Evolutionary conservation across 2,329 filamentous ascomycete species (phyloP), one percentile per base, ranked within the genome.

Genomic region (Plectosphaerella sp.): DNA sequence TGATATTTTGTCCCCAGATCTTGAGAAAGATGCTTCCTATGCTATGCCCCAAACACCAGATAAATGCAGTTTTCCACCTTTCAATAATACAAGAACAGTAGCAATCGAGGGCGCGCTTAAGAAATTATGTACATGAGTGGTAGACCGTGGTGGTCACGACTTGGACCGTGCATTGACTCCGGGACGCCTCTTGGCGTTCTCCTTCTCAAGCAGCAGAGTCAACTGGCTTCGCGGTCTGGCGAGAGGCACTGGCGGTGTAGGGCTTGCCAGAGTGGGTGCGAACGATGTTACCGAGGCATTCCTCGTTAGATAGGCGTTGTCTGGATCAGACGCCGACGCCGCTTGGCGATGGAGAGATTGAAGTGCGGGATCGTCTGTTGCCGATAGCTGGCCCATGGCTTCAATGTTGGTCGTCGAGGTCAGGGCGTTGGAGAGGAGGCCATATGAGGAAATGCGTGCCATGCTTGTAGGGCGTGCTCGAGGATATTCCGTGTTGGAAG

Each of bases 211-310:
- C 1, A 86, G 68, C 4, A 85, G 66, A 10, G 77, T 78, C 25
- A 86, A 68, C 61, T 85, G 80, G 58, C 81, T 84, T 63, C 77
- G 82, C n/a, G 80, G 79, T 52, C 80, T 72, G n/a, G 72, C 79
- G 47, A 84, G 67, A 4, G 76, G 78, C 8, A 80, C 69, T 14
- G 66, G 66, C 24, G 74, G 66, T 14, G 71, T 67, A 11, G 70
- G 64, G 43, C 70, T 77, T 5, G 77, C 78, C 51, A 72, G 73
- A 1, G 78, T 82, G 22, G 79, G 79, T 5, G 70, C 72, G 52
- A 80, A 73, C 9, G 71, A 68, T 24, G 70, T 68, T 41, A 58
- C 56, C 9, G 58, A 61, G 24, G 56, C 53, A 24, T 60, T 56
- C 33, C 59, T 58, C 10, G 56, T 51, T 16, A 53, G 22, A 18